phyloP scores from a whole-genome alignment of 2,329 filamentous ascomycete species.

The Curvularia hawaiiensis region DNA sequence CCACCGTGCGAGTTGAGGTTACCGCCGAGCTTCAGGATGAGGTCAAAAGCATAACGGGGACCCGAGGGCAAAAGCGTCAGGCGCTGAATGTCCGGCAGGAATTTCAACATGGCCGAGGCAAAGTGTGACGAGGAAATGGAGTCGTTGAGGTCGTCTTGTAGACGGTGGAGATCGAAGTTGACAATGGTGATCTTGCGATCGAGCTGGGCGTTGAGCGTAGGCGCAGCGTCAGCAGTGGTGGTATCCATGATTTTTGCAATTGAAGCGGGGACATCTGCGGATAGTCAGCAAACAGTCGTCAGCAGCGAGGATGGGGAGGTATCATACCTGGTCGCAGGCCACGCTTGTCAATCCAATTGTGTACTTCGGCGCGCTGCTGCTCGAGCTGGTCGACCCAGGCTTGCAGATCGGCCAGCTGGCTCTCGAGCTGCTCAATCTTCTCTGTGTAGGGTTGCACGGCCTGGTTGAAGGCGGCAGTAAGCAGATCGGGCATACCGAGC shows the following conservation, averaged over 20 bases:
- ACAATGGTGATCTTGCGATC: slow-evolving; percentile 64
- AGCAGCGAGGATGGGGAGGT: not conserved
- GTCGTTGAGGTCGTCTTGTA: slow-evolving; percentile 62
- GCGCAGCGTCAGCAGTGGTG: slow-evolving; percentile 54
- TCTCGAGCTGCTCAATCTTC: slow-evolving; percentile 58
- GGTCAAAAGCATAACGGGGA: slow-evolving; percentile 58
- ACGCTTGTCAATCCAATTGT: slow-evolving; percentile 62
- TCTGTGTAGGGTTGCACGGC: slow-evolving; percentile 58
- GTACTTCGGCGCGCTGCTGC: slow-evolving; percentile 57
- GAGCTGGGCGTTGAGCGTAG: slow-evolving; percentile 60
- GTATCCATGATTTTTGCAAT: slow-evolving; percentile 61
- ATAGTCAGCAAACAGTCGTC: slow-evolving; percentile 18
- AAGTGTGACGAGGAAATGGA: slow-evolving; percentile 59
- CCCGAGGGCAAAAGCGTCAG: slow-evolving; percentile 55
- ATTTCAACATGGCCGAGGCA: slow-evolving; percentile 60
- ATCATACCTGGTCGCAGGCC: slow-evolving; percentile 57
- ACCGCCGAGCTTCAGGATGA: slow-evolving; percentile 60
- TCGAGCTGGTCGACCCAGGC: slow-evolving; percentile 58
- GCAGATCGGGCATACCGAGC: slow-evolving; percentile 56
- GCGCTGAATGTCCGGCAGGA: slow-evolving; percentile 59
- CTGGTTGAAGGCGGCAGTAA: slow-evolving; percentile 60
- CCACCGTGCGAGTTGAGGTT: slow-evolving; percentile 62
- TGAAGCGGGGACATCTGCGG: slow-evolving; percentile 56
- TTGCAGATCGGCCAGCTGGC: slow-evolving; percentile 57
- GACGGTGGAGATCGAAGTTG: slow-evolving; percentile 61